Evolutionary conservation across 345 rosid species (phyloP), one percentile per base, ranked within the genome.

Genomic region (Eucalyptus sp.): DNA sequence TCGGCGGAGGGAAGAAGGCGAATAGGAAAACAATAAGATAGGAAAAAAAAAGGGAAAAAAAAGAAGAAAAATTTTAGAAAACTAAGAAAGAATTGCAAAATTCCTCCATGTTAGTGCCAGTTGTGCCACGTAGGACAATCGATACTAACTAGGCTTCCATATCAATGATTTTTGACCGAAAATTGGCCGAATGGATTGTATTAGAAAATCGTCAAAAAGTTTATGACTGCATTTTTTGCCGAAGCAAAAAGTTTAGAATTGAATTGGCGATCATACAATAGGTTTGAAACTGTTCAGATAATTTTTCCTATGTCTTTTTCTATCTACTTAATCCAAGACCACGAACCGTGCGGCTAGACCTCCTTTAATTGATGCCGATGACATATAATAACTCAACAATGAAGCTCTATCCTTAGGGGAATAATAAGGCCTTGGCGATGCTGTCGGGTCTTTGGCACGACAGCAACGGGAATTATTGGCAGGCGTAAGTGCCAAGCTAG

Each of bases 71-170:
- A 25, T n/a, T n/a, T n/a, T 5, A 29, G 33, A 62, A 27, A 29
- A 62, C 33, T 62, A 5, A 62, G 8, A 27, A 60, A 4, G 16
- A 29, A 60, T 60, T 27, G 31, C 8, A 13, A 27, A 27, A 60
- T 5, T 27, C 0, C 0, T 60, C 33, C 1, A 13, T 0, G 0
- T 12, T 6, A 9, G 2, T 12, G 0, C 1, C 0, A 27, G 2
- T 4, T 2, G 1, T 60, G 1, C 8, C 16, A 5, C 4, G 2
- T 27, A 3, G 0, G 16, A 60, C 2, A 60, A 13, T 6, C 16
- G 8, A 13, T 5, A 60, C 33, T 5, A 29, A 60, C 33, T 27
- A 1, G 3, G 29, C 2, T 60, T 60, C n/a, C 66, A 60, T 27
- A 1, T 60, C 8, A 25, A 2, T 25, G 31, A 27, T 60, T 27